Conservation (phyloP, 345 rosid genomes). For the Aurinia saxatilis region DNA sequence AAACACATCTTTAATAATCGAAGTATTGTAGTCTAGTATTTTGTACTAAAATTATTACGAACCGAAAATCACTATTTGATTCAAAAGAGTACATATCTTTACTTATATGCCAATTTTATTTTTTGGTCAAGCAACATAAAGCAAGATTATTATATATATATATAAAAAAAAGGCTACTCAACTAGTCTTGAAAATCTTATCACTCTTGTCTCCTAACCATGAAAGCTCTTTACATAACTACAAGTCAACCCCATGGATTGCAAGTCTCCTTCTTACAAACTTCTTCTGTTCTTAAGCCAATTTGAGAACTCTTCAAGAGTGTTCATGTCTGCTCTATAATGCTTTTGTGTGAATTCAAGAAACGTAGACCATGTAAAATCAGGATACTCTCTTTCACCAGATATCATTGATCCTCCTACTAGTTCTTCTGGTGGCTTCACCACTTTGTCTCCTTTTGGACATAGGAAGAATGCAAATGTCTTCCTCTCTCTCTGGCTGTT, state of each 20-base stretch:
- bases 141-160: not conserved
- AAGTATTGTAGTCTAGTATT: too few relatives aligned
- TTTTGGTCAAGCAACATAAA: not conserved
- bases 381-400: constrained; percentile 40
- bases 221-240: constrained; percentile 8
- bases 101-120: not conserved
- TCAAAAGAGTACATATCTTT: too few relatives aligned
- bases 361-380: constrained; percentile 80
- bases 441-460: constrained; percentile 53
- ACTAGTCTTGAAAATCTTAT: constrained; percentile 5
- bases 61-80: too few relatives aligned
- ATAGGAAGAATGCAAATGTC: constrained; percentile 49
- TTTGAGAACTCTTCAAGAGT: constrained; percentile 25
- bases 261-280: constrained; percentile 1
- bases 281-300: constrained; percentile 21
- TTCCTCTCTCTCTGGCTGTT: constrained; percentile 44
- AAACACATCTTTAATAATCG: too few relatives aligned
- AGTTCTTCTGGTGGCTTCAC: constrained; percentile 67
- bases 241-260: constrained; percentile 14
- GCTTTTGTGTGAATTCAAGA: constrained; percentile 44
- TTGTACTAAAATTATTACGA: too few relatives aligned
- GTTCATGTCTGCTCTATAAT: constrained; percentile 25
- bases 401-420: not conserved
- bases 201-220: not conserved
- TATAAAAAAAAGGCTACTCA: not conserved